Conservation (phyloP, 805 yeast genomes). For the Wickerhamiella alocasiicola region DNA sequence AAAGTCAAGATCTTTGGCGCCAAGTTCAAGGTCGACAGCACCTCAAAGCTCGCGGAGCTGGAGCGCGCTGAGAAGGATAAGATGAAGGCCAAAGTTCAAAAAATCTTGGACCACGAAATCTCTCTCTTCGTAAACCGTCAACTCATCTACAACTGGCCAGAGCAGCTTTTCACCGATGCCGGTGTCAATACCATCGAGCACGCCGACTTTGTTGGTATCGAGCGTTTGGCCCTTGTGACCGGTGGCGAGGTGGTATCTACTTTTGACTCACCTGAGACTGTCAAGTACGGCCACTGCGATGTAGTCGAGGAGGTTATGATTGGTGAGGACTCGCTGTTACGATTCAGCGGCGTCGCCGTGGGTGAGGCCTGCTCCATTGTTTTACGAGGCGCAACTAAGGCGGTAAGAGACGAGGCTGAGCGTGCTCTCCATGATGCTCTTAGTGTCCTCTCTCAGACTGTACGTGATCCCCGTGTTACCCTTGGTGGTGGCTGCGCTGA, state of each 20-base stretch:
- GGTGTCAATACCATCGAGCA: slow-evolving; percentile 89
- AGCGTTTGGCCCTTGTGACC: slow-evolving; percentile 87
- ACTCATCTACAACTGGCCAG: slow-evolving; percentile 95
- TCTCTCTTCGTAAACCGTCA: slow-evolving; percentile 92
- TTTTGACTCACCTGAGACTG: slow-evolving; percentile 81
- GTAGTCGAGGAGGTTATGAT: slow-evolving; percentile 80
- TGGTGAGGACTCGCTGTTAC: slow-evolving; percentile 84
- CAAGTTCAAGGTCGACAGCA: slow-evolving; percentile 90
- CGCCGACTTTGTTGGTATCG: slow-evolving; percentile 97
- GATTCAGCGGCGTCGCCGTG: slow-evolving; percentile 89
- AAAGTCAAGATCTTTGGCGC: slow-evolving; percentile 97
- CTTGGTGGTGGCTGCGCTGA: slow-evolving; percentile 93
- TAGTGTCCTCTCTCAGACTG: slow-evolving; percentile 89
- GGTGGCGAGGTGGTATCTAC: slow-evolving; percentile 98
- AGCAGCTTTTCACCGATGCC: slow-evolving; percentile 80
- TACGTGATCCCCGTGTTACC: slow-evolving; percentile 80
- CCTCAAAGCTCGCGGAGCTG: slow-evolving; percentile 83
- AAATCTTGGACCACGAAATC: slow-evolving; percentile 75
- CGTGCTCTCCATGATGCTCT: slow-evolving; percentile 95
- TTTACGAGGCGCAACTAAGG: slow-evolving; percentile 94
- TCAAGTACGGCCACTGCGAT: slow-evolving; percentile 79
- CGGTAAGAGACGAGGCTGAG: slow-evolving; percentile 90
- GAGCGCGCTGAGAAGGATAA: slow-evolving; percentile 90
- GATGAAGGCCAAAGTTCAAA: slow-evolving; percentile 81
- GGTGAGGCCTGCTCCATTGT: slow-evolving; percentile 96